Evolutionary conservation across 139 green algal genomes (phyloP), one percentile per base, ranked within the genome.

Genomic region (Dunaliella primolecta): DNA sequence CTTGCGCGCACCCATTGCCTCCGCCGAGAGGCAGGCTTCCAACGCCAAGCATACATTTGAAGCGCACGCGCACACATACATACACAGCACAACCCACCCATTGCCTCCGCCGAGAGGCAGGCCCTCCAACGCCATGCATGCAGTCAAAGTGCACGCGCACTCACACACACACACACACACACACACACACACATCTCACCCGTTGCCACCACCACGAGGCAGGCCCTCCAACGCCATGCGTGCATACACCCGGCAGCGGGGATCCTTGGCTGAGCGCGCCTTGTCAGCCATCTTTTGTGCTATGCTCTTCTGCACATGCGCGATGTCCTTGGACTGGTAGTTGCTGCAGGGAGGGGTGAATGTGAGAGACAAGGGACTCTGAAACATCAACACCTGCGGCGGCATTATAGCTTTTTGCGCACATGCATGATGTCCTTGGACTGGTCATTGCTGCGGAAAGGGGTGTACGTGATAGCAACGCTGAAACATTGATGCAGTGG

Each of bases 81-180:
- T 64, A 64, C 7, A 64, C 15, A 64, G 25, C 27, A 31, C 71
- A 31, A 78, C 77, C 34, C 78, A 83, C 78, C 94, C 94, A 84
- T 97, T 94, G 35, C 95, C 95, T 36, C 96, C 96, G 38, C 96
- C 96, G 30, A 95, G 88, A 3, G 94, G 92, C 71, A 99, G 91
- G 1, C 88, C 92, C 21, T 87, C 92, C 79, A 97, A 84, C 11
- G 88, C 71, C 79, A 95, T 84, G n/a, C n/a, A n/a, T n/a, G n/a
- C n/a, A n/a, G n/a, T n/a, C n/a, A n/a, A n/a, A n/a, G n/a, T n/a
- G 76, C 85, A 87, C n/a, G n/a, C n/a, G n/a, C n/a, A n/a, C n/a
- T n/a, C n/a, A 64, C 46, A 15, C 46, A 64, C 46, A 15, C 15
- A 64, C 46, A 64, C 46, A 64, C 46, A 15, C 94, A 64, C 46